Conservation (phyloP, 768 basidiomycete genomes). For the Trametes meyenii region DNA sequence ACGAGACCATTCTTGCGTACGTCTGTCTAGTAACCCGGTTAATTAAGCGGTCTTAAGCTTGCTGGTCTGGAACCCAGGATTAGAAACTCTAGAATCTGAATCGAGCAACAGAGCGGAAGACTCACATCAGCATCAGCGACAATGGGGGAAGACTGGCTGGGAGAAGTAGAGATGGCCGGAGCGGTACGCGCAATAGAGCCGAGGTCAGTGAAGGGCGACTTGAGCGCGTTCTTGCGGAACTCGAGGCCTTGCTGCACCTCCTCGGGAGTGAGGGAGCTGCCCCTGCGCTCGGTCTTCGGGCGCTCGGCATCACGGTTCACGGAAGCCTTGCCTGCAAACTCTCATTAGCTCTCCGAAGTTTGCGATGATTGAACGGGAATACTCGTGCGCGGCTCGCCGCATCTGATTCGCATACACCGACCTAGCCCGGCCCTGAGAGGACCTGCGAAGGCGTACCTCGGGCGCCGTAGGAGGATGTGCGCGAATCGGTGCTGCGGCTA, state of each 20-base stretch:
- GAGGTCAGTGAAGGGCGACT: slow-evolving; percentile 58
- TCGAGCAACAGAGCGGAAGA: not conserved
- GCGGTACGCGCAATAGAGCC: slow-evolving; percentile 84
- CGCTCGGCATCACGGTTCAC: slow-evolving; percentile 12
- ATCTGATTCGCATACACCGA: too few species aligned
- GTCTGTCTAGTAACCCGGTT: not conserved
- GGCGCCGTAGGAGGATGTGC: too few species aligned
- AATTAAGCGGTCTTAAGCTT: slow-evolving; percentile 16
- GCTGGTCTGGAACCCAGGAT: slow-evolving; percentile 8
- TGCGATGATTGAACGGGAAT: too few species aligned
- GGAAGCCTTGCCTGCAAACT: slow-evolving; percentile 3
- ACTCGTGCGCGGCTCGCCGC: too few species aligned
- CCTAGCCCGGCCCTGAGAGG: too few species aligned
- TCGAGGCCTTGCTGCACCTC: slow-evolving; percentile 65
- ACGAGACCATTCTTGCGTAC: not conserved
- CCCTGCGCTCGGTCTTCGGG: slow-evolving; percentile 28
- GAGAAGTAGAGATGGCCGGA: slow-evolving; percentile 61
- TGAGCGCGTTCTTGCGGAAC: slow-evolving; percentile 75
- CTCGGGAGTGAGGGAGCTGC: slow-evolving; percentile 56
- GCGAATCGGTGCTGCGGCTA: too few species aligned
- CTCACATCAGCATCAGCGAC: slow-evolving; percentile 35
- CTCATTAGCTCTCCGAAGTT: not conserved
- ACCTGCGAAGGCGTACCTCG: too few species aligned
- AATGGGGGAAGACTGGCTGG: slow-evolving; percentile 31
- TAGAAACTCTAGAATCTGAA: slow-evolving; percentile 2